Evolutionary conservation across 2,329 filamentous ascomycete species (phyloP).

Genomic region (Sarocladiaceae sp.): DNA sequence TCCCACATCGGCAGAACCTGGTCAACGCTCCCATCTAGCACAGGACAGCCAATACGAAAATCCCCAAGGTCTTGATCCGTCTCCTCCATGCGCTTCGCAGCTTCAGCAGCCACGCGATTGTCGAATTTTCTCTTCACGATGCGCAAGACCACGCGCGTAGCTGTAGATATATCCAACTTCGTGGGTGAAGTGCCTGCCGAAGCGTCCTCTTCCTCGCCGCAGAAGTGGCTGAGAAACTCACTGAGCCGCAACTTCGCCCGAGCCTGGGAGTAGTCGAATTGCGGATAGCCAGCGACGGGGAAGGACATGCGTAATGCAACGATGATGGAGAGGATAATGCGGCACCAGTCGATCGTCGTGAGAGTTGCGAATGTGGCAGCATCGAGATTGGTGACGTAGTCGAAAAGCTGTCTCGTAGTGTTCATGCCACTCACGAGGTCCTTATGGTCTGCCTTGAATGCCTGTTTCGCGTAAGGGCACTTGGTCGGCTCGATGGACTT

Average conservation of each 20-base stretch:
- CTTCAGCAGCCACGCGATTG: constrained; percentile 24
- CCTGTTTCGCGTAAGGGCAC: background rate
- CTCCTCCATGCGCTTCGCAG: constrained; percentile 10
- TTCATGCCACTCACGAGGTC: background rate
- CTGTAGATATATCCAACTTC: constrained; percentile 36
- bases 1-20: constrained; percentile 40
- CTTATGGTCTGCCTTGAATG: background rate
- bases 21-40: constrained; percentile 46
- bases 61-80: too few relatives aligned
- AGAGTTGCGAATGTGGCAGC: constrained; percentile 29
- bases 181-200: constrained; percentile 17
- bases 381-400: constrained; percentile 23
- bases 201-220: constrained; percentile 13
- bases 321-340: constrained; percentile 34
- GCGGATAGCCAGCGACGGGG: constrained; percentile 30
- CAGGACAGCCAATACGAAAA: constrained; percentile 36
- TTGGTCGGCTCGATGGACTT: background rate
- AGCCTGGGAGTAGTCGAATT: constrained; percentile 30
- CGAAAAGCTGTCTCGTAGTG: constrained; percentile 16
- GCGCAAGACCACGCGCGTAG: constrained; percentile 38
- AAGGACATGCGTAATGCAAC: constrained; percentile 42
- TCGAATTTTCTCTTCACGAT: constrained; percentile 41
- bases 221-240: constrained; percentile 31
- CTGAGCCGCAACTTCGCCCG: constrained; percentile 33
- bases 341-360: constrained; percentile 35